Base-by-base conservation (phyloP, 2,329 filamentous ascomycete species). In the Trichoderma sp. region DNA sequence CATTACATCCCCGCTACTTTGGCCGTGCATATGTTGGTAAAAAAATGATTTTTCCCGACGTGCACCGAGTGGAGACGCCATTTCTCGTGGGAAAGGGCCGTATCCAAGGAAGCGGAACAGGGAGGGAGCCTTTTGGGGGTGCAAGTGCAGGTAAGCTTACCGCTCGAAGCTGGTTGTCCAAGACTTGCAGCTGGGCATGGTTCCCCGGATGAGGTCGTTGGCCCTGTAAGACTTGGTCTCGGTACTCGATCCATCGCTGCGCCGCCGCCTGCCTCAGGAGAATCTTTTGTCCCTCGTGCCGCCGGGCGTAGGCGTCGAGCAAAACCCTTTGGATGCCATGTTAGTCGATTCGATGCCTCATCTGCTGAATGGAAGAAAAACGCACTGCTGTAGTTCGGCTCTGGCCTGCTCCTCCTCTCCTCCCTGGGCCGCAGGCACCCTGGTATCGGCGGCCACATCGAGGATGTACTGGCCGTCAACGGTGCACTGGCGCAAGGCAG, bases 251-350 rank as follows among this genome's bases (percentile, higher is more conserved):
- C 87, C 88, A 90, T 72, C 83, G 79, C 76, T 87, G 85, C 39
- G 86, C 87, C 32, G 86, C 87, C 29, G 80, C 80, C 74, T 90
- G 88, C 37, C 87, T 83, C 68, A 87, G 80, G 71, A 86, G 88
- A 71, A 90, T 90, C 80, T 89, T 90, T 71, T 88, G 87, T 32
- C 80, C 87, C 73, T 89, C 86, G 76, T 90, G 88, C 61, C 88
- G 82, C 72, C 88, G 82, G 9, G 87, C 81, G 72, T 84, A 87
- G 25, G 87, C 86, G 72, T 90, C 88, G 48, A 90, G 80, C 58
- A 84, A 79, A 68, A 89, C 82, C 72, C 87, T 88, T 69, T 68
- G 15, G 13, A 50, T 12, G 6, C n/a, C 37, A 54, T 19, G 42
- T 58, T 42, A 65, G 68, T 63, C 58, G 32, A 19, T 27, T 45